These are phyloP conservation scores for Sarocladiaceae sp. DNA, from an alignment of 2,329 filamentous ascomycete species.

Conservation along the genomic window DNA sequence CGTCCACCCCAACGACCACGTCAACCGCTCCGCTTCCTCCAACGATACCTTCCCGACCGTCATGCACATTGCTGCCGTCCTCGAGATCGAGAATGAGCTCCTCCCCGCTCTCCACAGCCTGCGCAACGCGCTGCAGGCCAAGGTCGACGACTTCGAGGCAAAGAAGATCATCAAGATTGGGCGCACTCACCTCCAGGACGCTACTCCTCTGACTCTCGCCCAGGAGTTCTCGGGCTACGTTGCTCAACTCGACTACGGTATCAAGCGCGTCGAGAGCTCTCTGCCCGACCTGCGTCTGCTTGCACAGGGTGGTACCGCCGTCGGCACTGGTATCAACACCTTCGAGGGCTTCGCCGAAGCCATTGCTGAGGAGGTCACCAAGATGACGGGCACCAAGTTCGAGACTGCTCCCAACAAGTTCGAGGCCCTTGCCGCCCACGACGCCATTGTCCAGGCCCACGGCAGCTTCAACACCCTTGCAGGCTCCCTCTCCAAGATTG, in stretches of 20 bases:
- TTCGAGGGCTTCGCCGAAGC: conserved; percentile 93
- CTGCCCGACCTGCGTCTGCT: conserved; percentile 81
- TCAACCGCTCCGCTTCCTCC: conserved; percentile 97
- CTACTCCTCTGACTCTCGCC: conserved; percentile 87
- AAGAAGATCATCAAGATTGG: conserved; percentile 98
- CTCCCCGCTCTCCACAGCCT: conserved; percentile 78
- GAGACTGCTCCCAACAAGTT: conserved; percentile 99
- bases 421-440: conserved; percentile 91
- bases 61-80: conserved; percentile 97
- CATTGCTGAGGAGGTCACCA: conserved; percentile 83
- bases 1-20: conserved; percentile 98
- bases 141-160: conserved; percentile 78
- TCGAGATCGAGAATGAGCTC: conserved; percentile 83
- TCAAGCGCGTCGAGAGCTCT: conserved; percentile 76
- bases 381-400: conserved; percentile 90
- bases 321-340: conserved; percentile 96
- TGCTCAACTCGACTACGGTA: conserved; percentile 84
- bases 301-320: conserved; percentile 92
- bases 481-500: conserved; percentile 90
- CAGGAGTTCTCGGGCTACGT: conserved; percentile 99
- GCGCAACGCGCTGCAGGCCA: conserved; percentile 76
- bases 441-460: conserved; percentile 90
- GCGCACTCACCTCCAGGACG: conserved; percentile 94
- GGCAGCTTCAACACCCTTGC: conserved; percentile 92
- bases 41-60: conserved; percentile 99